phyloP scores from a whole-genome alignment of 2,329 filamentous ascomycete genomes.

The Juglanconis sp. region DNA sequence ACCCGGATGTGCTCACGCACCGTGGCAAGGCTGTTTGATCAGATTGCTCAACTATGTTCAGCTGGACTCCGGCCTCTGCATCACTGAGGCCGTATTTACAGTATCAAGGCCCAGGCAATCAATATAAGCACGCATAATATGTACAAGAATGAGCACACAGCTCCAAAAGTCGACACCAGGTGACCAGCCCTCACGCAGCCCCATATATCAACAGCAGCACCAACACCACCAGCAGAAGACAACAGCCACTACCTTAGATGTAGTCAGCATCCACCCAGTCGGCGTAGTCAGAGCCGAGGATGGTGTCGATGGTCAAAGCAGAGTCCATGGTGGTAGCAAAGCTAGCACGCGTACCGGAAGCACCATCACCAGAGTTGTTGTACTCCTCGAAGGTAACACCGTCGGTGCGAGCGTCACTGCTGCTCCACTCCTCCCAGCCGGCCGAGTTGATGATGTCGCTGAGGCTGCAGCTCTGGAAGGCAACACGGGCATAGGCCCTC shows the following conservation, averaged over 20 bases:
- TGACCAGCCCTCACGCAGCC: too few species aligned
- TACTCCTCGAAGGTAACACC: constrained; percentile 54
- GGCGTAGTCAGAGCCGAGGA: constrained; percentile 12
- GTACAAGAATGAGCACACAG: constrained; percentile 1
- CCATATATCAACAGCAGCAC: too few species aligned
- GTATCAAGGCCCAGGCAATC: not conserved
- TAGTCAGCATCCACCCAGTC: constrained; percentile 17
- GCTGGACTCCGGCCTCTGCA: not conserved
- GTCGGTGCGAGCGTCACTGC: constrained; percentile 37
- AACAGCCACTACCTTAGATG: not conserved
- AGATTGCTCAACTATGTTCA: not conserved
- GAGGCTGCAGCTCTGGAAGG: constrained; percentile 45
- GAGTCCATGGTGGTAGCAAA: constrained; percentile 38
- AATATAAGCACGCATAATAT: not conserved
- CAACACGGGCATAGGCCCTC: constrained; percentile 46
- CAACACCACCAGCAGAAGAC: not conserved
- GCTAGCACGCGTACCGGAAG: constrained; percentile 44
- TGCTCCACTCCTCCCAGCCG: constrained; percentile 51
- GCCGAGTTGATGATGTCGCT: constrained; percentile 46
- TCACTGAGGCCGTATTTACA: not conserved
- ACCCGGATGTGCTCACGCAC: too few species aligned
- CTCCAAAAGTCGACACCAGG: not conserved
- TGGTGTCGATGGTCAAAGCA: constrained; percentile 32
- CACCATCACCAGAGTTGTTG: constrained; percentile 47
- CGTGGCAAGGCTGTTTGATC: too few species aligned